Evolutionary conservation across 2,329 filamentous ascomycete species (phyloP), one percentile per base, ranked within the genome.

Genomic region (Clonostachys byssicola): DNA sequence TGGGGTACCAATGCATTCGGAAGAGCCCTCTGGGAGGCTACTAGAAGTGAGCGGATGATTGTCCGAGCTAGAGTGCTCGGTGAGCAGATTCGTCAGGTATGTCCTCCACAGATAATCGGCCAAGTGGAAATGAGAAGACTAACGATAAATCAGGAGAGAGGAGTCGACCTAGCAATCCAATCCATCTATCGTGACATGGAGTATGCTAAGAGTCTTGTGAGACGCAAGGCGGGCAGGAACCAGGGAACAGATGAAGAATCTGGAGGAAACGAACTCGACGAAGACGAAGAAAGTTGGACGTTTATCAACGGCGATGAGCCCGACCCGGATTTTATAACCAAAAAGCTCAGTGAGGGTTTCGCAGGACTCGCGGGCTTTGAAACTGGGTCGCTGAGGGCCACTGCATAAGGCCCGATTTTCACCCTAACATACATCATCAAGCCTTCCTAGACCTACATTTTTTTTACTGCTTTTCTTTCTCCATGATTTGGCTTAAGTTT

Each of bases 131-230:
- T n/a, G 17, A n/a, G 36, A 12, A 14, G 12, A 43, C n/a, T n/a
- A 16, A 23, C 40, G 14, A 30, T 23, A 33, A 30, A 49, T 49
- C 52, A 95, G 87, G 92, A 99, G 65, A 84, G 90, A 54, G 94
- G 94, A 35, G 91, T 96, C n/a, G 83, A 86, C 43, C 88, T 78
- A 6, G 94, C 92, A 6, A 94, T 97, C 52, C 89, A 96, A 65
- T 88, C 84, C 50, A 89, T 99, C 48, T 99, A 97, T 63, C 87
- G 94, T 40, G 92, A 97, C 63, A 78, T 97, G 47, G 94, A 97
- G 62, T 96, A 96, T 58, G 92, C 94, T 36, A 88, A 82, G 65
- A 86, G 86, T 14, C 74, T 97, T 41, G 87, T 96, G 63, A 88
- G 87, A 65, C 80, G 73, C 48, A 81, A 80, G 63, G 67, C 71